A percentile compares a stretch with the other conserved stretches of the same genome.
Conservation (phyloP, 768 basidiomycete species). For the Boletus coccyginus region DNA sequence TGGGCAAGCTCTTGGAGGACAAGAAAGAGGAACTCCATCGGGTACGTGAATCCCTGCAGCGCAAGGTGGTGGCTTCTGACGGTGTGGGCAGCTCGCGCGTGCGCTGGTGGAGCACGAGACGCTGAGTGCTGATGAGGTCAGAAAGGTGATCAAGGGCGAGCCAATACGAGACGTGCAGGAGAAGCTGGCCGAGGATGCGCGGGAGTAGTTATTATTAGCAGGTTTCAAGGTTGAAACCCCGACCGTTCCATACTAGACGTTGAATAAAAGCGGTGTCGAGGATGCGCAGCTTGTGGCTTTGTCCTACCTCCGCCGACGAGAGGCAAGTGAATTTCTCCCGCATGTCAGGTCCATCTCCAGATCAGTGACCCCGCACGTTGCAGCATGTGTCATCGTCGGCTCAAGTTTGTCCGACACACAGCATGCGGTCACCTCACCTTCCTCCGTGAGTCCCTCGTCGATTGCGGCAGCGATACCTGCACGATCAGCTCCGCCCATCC, state of each 20-base stretch:
- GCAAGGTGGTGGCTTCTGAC: background rate
- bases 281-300: slow-evolving; percentile 1
- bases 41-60: slow-evolving; percentile 38
- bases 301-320: slow-evolving; percentile 58
- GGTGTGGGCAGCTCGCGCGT: slow-evolving; percentile 63
- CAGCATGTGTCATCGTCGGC: slow-evolving; percentile 63
- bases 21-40: slow-evolving; percentile 74
- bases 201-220: too few relatives aligned
- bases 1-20: slow-evolving; percentile 57
- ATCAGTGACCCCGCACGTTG: background rate
- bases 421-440: slow-evolving; percentile 58
- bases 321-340: slow-evolving; percentile 16
- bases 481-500: slow-evolving; percentile 50
- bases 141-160: slow-evolving; percentile 81
- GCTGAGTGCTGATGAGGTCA: slow-evolving; percentile 80
- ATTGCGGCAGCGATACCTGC: slow-evolving; percentile 51
- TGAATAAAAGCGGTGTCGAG: background rate
- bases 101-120: slow-evolving; percentile 97
- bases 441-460: slow-evolving; percentile 41
- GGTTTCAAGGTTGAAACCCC: too few relatives aligned
- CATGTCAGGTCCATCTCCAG: background rate
- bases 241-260: too few relatives aligned
- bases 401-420: slow-evolving; percentile 48
- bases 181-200: slow-evolving; percentile 49
- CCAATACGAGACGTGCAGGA: slow-evolving; percentile 69